Evolutionary conservation across 352 stramenopile species (phyloP).

Genomic region (Globisporangium orthogonon): DNA sequence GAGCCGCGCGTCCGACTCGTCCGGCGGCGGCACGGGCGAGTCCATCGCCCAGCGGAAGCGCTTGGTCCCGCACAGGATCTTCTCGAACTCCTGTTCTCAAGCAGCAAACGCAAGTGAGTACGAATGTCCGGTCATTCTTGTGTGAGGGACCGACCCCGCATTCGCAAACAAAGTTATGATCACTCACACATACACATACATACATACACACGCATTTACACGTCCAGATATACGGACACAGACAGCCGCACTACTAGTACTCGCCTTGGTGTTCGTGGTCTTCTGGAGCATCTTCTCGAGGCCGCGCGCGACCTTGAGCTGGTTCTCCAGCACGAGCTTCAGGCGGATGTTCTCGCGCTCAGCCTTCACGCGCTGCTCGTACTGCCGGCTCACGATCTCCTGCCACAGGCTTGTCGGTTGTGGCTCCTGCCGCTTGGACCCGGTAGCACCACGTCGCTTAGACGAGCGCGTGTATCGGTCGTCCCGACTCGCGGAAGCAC

Average conservation of each 20-base stretch:
- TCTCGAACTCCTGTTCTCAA: conserved; percentile 1
- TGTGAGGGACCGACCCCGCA: no score
- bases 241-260: no score
- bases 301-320: conserved; percentile 51
- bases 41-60: background rate
- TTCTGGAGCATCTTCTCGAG: conserved; percentile 22
- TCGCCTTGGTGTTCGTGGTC: conserved; percentile 1
- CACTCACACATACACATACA: no score
- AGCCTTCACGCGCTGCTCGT: conserved; percentile 30
- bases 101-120: no score
- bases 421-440: background rate
- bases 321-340: conserved; percentile 41
- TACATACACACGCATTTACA: no score
- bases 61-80: background rate
- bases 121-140: no score
- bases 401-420: conserved; percentile 4
- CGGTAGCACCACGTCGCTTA: no score
- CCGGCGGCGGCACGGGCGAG: background rate
- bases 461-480: no score
- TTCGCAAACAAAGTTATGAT: no score
- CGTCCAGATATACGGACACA: no score
- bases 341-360: conserved; percentile 54
- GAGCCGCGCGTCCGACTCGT: background rate
- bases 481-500: no score
- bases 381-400: conserved; percentile 1